A percentile compares a stretch with the other conserved stretches of the same genome.
phyloP scores from a whole-genome alignment of 179 eudicot species.

The Sideroxylon spinosum region DNA sequence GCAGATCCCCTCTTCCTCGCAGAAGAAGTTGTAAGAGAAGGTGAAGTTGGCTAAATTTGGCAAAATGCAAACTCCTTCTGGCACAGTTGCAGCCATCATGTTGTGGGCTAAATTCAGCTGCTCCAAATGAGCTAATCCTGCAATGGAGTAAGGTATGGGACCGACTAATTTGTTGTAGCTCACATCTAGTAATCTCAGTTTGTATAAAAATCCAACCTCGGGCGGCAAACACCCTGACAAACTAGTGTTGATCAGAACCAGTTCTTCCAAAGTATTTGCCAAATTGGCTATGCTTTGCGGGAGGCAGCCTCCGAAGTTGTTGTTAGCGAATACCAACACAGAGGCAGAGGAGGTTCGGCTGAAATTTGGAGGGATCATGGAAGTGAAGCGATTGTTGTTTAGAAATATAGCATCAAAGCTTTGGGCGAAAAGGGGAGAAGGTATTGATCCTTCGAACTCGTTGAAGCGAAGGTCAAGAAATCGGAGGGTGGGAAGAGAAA shows the following conservation, averaged over 20 bases:
- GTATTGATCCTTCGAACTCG: slow-evolving; percentile 38
- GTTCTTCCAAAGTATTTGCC: slow-evolving; percentile 31
- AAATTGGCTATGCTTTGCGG: slow-evolving; percentile 33
- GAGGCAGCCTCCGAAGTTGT: slow-evolving; percentile 29
- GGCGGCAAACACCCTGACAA: slow-evolving; percentile 33
- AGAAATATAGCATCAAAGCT: slow-evolving; percentile 32
- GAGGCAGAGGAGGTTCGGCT: slow-evolving; percentile 21
- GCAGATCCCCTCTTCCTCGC: slow-evolving; percentile 53
- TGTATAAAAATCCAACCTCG: slow-evolving; percentile 31
- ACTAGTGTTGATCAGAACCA: slow-evolving; percentile 27
- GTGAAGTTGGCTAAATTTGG: slow-evolving; percentile 53
- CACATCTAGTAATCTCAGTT: slow-evolving; percentile 28
- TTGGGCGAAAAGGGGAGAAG: slow-evolving; percentile 24
- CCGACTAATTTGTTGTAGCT: slow-evolving; percentile 29
- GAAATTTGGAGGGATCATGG: slow-evolving; percentile 23
- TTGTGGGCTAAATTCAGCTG: slow-evolving; percentile 32
- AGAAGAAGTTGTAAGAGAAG: slow-evolving; percentile 51
- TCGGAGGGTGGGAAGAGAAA: slow-evolving; percentile 25
- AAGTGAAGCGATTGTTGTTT: slow-evolving; percentile 30
- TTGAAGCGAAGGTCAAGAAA: slow-evolving; percentile 37
- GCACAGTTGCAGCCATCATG: slow-evolving; percentile 30
- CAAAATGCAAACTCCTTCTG: slow-evolving; percentile 46
- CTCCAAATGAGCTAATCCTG: slow-evolving; percentile 33
- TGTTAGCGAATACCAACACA: slow-evolving; percentile 40
- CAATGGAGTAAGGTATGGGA: slow-evolving; percentile 29